Conservation (phyloP, 2,329 filamentous ascomycete genomes). For the Ceratocystiopsis minuta region DNA sequence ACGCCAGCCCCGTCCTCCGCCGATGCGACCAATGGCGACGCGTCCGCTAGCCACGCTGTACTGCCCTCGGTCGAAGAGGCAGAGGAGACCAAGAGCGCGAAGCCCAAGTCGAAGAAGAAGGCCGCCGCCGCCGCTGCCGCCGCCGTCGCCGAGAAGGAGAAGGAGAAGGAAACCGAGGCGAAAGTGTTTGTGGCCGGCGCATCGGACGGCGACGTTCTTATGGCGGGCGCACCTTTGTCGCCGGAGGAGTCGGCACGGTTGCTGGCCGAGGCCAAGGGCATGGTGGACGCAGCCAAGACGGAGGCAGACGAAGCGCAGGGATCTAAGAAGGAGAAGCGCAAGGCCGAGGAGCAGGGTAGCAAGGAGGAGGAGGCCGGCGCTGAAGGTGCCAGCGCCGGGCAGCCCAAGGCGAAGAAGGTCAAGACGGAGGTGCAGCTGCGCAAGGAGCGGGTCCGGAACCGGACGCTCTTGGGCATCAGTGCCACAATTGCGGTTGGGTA, state of each 20-base stretch:
- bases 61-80: slow-evolving; percentile 37
- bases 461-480: slow-evolving; percentile 70
- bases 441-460: slow-evolving; percentile 71
- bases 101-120: slow-evolving; percentile 2
- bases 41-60: slow-evolving; percentile 27
- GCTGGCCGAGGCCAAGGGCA: slow-evolving; percentile 71
- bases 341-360: slow-evolving; percentile 33
- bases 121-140: too few relatives aligned
- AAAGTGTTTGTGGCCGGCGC: slow-evolving; percentile 34
- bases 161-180: slow-evolving; percentile 21
- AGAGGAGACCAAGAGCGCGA: slow-evolving; percentile 1
- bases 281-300: slow-evolving; percentile 49
- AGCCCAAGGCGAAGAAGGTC: slow-evolving; percentile 43
- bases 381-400: slow-evolving; percentile 9
- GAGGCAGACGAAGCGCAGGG: slow-evolving; percentile 37
- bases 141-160: slow-evolving; percentile 1
- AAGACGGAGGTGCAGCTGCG: slow-evolving; percentile 67
- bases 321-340: slow-evolving; percentile 41
- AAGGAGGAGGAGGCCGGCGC: slow-evolving; percentile 30
- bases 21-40: slow-evolving; percentile 14
- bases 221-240: slow-evolving; percentile 47
- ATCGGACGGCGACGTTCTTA: slow-evolving; percentile 58
- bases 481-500: slow-evolving; percentile 84
- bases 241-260: slow-evolving; percentile 66
- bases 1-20: slow-evolving; percentile 12